A percentile compares a stretch with the other conserved stretches of the same genome.
Conservation (phyloP, 208 protist genomes). For the Trichomonas gallinae region DNA sequence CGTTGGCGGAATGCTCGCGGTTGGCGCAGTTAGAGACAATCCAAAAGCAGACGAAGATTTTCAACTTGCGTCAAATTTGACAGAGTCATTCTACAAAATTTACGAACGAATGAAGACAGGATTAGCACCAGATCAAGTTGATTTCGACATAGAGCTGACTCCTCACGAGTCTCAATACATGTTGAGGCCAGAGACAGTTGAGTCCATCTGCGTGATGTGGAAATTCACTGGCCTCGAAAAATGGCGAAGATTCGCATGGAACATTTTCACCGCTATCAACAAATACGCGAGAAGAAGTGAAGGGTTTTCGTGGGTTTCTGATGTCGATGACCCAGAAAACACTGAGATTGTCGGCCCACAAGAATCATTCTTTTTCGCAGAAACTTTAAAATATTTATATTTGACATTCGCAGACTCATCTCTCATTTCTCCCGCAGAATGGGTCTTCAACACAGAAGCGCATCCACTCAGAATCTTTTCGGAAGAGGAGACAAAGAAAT, state of each 20-base stretch:
- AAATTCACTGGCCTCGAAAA: slow-evolving; percentile 40
- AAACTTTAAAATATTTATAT: slow-evolving; percentile 72
- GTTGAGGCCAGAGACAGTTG: slow-evolving; percentile 39
- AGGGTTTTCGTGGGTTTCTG: slow-evolving; percentile 40
- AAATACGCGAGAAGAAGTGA: slow-evolving; percentile 26
- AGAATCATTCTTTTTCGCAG: slow-evolving; percentile 67
- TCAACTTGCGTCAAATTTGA: neutral
- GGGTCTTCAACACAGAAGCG: slow-evolving; percentile 70
- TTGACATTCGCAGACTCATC: slow-evolving; percentile 51
- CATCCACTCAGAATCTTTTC: slow-evolving; percentile 46
- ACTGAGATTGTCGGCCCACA: slow-evolving; percentile 44
- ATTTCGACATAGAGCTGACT: neutral
- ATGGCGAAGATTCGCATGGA: slow-evolving; percentile 57
- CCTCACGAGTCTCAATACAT: slow-evolving; percentile 28
- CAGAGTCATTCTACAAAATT: too few species aligned
- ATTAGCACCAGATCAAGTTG: neutral
- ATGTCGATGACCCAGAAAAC: slow-evolving; percentile 27
- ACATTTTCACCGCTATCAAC: slow-evolving; percentile 53
- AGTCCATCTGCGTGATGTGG: slow-evolving; percentile 35
- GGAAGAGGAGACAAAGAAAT: neutral
- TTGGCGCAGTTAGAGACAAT: neutral
- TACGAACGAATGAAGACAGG: neutral
- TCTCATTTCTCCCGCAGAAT: slow-evolving; percentile 58
- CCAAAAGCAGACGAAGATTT: neutral
- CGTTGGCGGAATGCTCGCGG: neutral